Base-by-base conservation (phyloP, 2,329 filamentous ascomycete genomes). In the Didymella glomerata region DNA sequence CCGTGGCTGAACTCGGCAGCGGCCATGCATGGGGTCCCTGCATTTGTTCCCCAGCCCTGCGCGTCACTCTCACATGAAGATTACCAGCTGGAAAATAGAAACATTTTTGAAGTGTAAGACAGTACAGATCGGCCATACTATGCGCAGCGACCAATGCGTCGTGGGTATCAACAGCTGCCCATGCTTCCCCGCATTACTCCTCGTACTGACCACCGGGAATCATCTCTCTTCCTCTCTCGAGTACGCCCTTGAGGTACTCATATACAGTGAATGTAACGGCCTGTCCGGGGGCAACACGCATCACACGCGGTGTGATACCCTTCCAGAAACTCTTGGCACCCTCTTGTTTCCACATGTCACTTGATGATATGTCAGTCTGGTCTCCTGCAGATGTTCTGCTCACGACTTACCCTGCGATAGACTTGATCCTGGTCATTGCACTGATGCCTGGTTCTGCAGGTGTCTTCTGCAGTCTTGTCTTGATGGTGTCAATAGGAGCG, bases 401-500 rank as follows among this genome's bases (percentile, higher is more conserved):
- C 20, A 16, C 3, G 55, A 80, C 84, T 50, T 63, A 78, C 76
- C 48, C 73, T 11, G 91, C 88, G 69, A 99, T 99, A 40, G 80
- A 77, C 28, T 86, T 83, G 69, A 99, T 97, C 60, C 95, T 84
- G 58, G 86, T 85, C 68, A 96, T 78, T 13, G 95, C 94, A 46
- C 88, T 91, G 73, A 93, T 90, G 16, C 94, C 93, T 5, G 88
- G 85, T 78, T 90, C 85, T 3, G 91, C 93, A 0, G 92, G 92
- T 50, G 88, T 95, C 80, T 92, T 95, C 78, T 99, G 95, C 76
- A 99, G 81, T 49, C 95, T 84, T 41, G 95, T 99, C 88, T 99
- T 99, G 83, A 99, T 98, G 38, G 95, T 99, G 75, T 99, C 95
- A 76, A 99, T 98, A 22, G 95, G 95, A 27, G 96, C 95, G 76